A percentile compares a stretch with the other conserved stretches of the same genome.
Conservation (phyloP, 164 flowering plant species). For the Vitis rupestris region DNA sequence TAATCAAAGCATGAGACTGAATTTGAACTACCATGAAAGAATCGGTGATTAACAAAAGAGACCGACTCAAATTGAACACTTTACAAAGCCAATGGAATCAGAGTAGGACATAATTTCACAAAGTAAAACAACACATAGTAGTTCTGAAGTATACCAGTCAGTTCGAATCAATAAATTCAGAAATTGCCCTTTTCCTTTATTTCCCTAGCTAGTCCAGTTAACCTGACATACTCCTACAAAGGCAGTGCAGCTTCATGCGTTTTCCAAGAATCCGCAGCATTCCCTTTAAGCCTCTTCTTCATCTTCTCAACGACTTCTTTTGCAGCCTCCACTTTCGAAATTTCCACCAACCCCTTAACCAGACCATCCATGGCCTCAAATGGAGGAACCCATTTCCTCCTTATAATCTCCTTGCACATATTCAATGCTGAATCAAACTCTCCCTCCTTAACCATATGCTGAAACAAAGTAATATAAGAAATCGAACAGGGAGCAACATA, state of each 20-base stretch:
- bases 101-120: no score
- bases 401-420: conserved; percentile 26
- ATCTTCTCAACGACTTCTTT: conserved; percentile 27
- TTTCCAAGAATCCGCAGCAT: conserved; percentile 32
- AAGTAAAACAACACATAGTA: no score
- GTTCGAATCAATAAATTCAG: no score
- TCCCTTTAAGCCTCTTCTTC: conserved; percentile 33
- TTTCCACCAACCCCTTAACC: conserved; percentile 32
- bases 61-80: no score
- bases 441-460: conserved; percentile 27
- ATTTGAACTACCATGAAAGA: no score
- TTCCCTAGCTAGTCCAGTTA: no score
- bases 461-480: conserved; percentile 21
- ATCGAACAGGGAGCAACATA: conserved; percentile 17
- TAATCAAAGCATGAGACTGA: no score
- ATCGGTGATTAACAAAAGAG: no score
- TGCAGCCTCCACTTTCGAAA: conserved; percentile 30
- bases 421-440: conserved; percentile 31
- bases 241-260: conserved; percentile 34
- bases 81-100: no score
- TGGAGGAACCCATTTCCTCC: conserved; percentile 37
- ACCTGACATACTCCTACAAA: conserved; percentile 1
- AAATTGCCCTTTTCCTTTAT: no score
- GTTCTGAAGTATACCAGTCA: no score
- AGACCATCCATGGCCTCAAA: conserved; percentile 25